A percentile compares a stretch with the other conserved stretches of the same genome.
Conservation (phyloP, 2,329 filamentous ascomycete genomes). For the Alternaria angustiovoidea region DNA sequence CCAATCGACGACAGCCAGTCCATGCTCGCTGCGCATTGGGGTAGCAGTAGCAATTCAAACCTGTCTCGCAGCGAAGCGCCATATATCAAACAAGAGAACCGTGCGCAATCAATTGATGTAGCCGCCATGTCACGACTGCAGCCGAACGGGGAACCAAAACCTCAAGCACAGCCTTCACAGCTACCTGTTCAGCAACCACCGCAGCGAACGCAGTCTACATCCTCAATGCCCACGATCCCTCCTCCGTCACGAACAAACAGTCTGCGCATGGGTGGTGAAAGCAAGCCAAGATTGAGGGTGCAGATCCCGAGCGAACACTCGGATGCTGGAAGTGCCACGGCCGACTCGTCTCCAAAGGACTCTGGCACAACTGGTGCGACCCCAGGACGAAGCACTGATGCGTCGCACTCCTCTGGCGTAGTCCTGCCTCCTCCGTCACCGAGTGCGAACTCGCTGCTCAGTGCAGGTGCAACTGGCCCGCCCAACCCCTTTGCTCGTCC, state of each 20-base stretch:
- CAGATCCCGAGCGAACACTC: conserved; percentile 94
- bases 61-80: conserved; percentile 54
- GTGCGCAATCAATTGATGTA: conserved; percentile 72
- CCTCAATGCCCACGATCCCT: conserved; percentile 73
- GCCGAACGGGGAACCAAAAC: conserved; percentile 39
- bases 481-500: conserved; percentile 96
- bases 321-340: conserved; percentile 77
- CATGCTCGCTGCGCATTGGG: conserved; percentile 81
- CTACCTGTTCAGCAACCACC: conserved; percentile 45
- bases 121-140: conserved; percentile 59
- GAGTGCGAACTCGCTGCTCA: conserved; percentile 83
- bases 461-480: conserved; percentile 88
- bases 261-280: conserved; percentile 69
- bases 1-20: conserved; percentile 94
- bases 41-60: conserved; percentile 57
- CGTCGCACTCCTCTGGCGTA: conserved; percentile 71
- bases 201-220: conserved; percentile 64
- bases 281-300: conserved; percentile 85
- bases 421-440: conserved; percentile 93
- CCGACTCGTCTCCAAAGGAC: conserved; percentile 70
- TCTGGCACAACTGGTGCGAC: conserved; percentile 67
- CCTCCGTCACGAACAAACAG: conserved; percentile 78
- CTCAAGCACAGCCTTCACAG: conserved; percentile 53
- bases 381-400: conserved; percentile 62
- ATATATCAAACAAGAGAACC: conserved; percentile 56